These are phyloP conservation scores for Hebeloma cylindrosporum DNA, from an alignment of 768 basidiomycete species.

Conservation along the genomic window DNA sequence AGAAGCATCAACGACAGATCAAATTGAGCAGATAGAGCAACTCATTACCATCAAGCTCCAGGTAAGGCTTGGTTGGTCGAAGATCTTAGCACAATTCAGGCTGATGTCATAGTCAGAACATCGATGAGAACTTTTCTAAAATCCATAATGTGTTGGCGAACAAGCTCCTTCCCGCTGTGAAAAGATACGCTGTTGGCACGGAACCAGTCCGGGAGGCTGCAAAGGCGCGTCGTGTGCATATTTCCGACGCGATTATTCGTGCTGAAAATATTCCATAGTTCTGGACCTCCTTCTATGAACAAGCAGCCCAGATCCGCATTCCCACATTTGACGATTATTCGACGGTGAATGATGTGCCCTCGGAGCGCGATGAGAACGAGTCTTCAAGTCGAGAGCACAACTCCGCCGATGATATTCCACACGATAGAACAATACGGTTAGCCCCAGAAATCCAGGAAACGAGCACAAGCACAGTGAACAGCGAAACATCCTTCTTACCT, in stretches of 20 bases:
- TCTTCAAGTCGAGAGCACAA: constrained; percentile 28
- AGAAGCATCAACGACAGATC: constrained; percentile 67
- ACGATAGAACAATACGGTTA: constrained; percentile 19
- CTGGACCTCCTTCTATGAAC: constrained; percentile 96
- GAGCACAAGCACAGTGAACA: constrained; percentile 50
- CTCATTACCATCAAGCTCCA: constrained; percentile 90
- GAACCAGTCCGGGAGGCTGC: constrained; percentile 90
- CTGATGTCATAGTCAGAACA: constrained; percentile 54
- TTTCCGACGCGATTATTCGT: background rate
- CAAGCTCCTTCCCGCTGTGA: constrained; percentile 83
- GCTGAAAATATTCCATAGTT: constrained; percentile 52
- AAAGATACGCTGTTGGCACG: constrained; percentile 83
- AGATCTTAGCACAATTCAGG: background rate
- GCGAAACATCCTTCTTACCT: constrained; percentile 75
- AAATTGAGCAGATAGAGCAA: constrained; percentile 95
- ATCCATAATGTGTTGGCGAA: constrained; percentile 84
- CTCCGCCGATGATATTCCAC: constrained; percentile 18
- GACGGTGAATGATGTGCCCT: constrained; percentile 51
- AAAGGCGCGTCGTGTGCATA: constrained; percentile 52
- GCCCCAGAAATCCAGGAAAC: constrained; percentile 32
- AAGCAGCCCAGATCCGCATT: constrained; percentile 85
- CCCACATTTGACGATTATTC: constrained; percentile 71
- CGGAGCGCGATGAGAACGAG: constrained; percentile 36
- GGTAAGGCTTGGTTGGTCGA: constrained; percentile 38
- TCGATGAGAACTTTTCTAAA: constrained; percentile 91